phyloP scores from a whole-genome alignment of 192 early-diverging fungal species.

The Mortierella claussenii region DNA sequence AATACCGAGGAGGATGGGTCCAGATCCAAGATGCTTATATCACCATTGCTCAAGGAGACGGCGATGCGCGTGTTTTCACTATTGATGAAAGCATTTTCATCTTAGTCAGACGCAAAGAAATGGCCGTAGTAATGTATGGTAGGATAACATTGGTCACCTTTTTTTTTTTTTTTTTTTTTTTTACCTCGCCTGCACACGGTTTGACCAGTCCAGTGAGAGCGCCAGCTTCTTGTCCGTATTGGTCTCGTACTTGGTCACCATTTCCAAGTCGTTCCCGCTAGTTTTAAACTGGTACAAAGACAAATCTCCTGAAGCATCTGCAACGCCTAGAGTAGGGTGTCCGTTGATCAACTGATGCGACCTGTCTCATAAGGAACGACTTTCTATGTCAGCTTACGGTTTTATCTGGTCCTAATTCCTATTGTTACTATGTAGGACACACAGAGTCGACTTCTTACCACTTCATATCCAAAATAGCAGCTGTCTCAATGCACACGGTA shows the following conservation, averaged over 20 bases:
- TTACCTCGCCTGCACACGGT: constrained; percentile 58
- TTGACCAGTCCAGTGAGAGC: constrained; percentile 92
- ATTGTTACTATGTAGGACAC: no score
- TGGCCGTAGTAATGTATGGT: no score
- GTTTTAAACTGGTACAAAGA: constrained; percentile 59
- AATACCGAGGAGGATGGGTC: constrained; percentile 53
- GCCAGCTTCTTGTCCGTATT: constrained; percentile 70
- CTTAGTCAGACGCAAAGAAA: background rate
- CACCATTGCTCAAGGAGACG: constrained; percentile 85
- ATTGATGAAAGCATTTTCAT: background rate
- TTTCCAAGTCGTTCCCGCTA: constrained; percentile 15
- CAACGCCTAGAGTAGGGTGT: constrained; percentile 67
- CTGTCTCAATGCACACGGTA: constrained; percentile 67
- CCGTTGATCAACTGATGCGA: constrained; percentile 63
- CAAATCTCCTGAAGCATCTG: constrained; percentile 68
- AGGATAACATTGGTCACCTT: no score
- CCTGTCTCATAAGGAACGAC: constrained; percentile 29
- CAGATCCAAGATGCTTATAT: constrained; percentile 63
- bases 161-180: no score
- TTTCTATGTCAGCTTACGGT: no score
- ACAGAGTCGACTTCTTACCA: constrained; percentile 66
- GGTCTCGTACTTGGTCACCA: constrained; percentile 52
- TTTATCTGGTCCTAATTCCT: no score
- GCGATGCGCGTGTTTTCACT: constrained; percentile 56
- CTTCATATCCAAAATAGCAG: constrained; percentile 80